phyloP scores from a whole-genome alignment of 192 early-diverging fungal genomes.

The Neocallimastix lanati region DNA sequence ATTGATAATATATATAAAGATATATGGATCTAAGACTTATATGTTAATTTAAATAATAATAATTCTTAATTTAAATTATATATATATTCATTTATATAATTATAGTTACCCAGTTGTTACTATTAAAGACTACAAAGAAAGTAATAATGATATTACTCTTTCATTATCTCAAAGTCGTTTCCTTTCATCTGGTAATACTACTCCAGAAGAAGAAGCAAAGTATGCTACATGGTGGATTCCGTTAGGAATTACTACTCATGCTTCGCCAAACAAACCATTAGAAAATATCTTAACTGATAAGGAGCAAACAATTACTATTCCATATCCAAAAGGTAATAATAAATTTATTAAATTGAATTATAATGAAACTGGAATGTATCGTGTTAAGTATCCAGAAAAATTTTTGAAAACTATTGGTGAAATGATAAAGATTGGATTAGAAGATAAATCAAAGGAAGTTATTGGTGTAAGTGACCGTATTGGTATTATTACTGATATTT shows the following conservation, averaged over 20 bases:
- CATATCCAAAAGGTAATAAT: not conserved
- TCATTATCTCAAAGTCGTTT: conserved; percentile 64
- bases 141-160: conserved; percentile 25
- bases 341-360: conserved; percentile 69
- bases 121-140: conserved; percentile 32
- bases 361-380: conserved; percentile 62
- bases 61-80: too few species aligned
- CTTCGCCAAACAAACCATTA: not conserved
- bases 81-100: too few species aligned
- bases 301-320: not conserved
- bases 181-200: conserved; percentile 58
- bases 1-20: too few species aligned
- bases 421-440: conserved; percentile 14
- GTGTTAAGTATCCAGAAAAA: conserved; percentile 36
- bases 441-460: not conserved
- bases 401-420: conserved; percentile 12
- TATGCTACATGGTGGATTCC: conserved; percentile 74
- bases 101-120: conserved; percentile 38
- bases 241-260: conserved; percentile 24
- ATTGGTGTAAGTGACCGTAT: conserved; percentile 47
- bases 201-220: conserved; percentile 46
- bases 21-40: too few species aligned
- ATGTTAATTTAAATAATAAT: too few species aligned
- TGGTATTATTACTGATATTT: conserved; percentile 68
- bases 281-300: not conserved